Percentiles rank a stretch among this genome's conserved stretches.
Evolutionary conservation across 2,329 filamentous ascomycete species (phyloP).

Genomic region (Penicillium sp.): DNA sequence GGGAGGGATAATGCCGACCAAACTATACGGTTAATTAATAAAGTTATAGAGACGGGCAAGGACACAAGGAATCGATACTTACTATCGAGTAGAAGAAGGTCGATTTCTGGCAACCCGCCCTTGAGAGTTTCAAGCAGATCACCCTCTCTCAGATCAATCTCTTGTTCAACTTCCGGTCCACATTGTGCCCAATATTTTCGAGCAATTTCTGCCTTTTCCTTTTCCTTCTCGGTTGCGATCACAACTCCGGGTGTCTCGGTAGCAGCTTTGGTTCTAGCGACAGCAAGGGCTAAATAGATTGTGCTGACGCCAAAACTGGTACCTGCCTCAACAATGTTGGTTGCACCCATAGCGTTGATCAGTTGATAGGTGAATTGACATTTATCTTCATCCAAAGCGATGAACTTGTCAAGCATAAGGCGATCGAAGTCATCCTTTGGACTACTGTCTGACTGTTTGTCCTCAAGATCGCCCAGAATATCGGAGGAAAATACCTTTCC

Average conservation of each 20-base stretch:
- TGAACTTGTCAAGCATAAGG: slow-evolving; percentile 44
- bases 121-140: slow-evolving; percentile 47
- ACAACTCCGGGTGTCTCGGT: slow-evolving; percentile 35
- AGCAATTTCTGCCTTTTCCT: slow-evolving; percentile 37
- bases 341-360: slow-evolving; percentile 36
- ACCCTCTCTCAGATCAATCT: slow-evolving; percentile 47
- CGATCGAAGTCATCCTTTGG: slow-evolving; percentile 23
- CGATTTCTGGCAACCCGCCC: slow-evolving; percentile 32
- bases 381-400: slow-evolving; percentile 48
- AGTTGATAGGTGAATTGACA: slow-evolving; percentile 44
- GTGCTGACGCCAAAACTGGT: slow-evolving; percentile 50
- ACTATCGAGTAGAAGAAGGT: slow-evolving; percentile 43
- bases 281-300: slow-evolving; percentile 48
- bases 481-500: slow-evolving; percentile 26
- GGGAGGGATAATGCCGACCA: slow-evolving; percentile 46
- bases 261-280: slow-evolving; percentile 29
- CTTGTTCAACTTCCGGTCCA: slow-evolving; percentile 33
- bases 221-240: slow-evolving; percentile 47
- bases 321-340: slow-evolving; percentile 45
- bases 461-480: slow-evolving; percentile 19
- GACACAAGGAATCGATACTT: slow-evolving; percentile 13
- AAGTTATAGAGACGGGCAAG: neutral
- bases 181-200: slow-evolving; percentile 40
- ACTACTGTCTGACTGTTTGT: slow-evolving; percentile 1
- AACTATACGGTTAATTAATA: slow-evolving; percentile 31